Conservation (phyloP, 2,329 filamentous ascomycete genomes). For the Calonectria naviculata region DNA sequence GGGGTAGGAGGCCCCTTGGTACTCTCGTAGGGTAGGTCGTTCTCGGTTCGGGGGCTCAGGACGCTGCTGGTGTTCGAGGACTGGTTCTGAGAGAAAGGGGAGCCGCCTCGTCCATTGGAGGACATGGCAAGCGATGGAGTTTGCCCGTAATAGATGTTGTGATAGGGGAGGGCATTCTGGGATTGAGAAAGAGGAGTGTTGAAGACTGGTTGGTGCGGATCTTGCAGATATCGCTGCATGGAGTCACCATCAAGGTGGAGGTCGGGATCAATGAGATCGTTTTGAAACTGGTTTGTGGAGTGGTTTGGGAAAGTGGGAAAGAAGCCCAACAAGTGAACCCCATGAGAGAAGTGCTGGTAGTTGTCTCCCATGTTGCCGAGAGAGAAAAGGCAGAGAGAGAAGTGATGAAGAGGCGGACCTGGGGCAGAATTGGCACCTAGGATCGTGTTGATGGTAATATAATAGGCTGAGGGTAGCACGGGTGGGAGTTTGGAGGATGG, state of each 20-base stretch:
- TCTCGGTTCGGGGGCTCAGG: conserved; percentile 33
- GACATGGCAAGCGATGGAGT: conserved; percentile 4
- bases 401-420: background rate
- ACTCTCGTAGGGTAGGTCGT: conserved; percentile 27
- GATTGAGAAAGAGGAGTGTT: conserved; percentile 1
- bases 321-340: background rate
- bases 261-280: conserved; percentile 16
- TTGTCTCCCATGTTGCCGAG: background rate
- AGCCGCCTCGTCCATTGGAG: conserved; percentile 21
- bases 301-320: background rate
- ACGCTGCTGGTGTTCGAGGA: conserved; percentile 26
- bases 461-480: background rate
- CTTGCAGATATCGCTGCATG: conserved; percentile 31
- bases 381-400: background rate
- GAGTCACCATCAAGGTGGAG: background rate
- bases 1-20: conserved; percentile 32
- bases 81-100: conserved; percentile 33
- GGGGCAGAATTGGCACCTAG: background rate
- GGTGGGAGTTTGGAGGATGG: background rate
- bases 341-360: background rate
- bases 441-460: background rate
- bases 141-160: conserved; percentile 3
- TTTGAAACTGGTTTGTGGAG: background rate
- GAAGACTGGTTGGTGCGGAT: conserved; percentile 4
- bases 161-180: background rate